These are phyloP conservation scores for Thelonectria blattea DNA, from an alignment of 2,329 filamentous ascomycete species.

Conservation along the genomic window DNA sequence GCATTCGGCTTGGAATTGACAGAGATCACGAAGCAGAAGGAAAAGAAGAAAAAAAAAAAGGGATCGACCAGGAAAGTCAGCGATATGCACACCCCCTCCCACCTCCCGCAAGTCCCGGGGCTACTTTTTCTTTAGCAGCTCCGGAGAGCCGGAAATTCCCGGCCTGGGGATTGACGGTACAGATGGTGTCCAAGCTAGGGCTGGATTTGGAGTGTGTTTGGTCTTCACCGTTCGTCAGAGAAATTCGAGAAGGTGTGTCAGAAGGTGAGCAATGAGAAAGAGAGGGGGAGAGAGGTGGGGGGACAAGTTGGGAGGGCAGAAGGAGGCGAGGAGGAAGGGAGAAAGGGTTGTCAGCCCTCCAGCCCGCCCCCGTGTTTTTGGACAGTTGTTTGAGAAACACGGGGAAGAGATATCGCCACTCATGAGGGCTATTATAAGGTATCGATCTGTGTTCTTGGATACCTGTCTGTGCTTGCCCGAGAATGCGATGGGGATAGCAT, in stretches of 20 bases:
- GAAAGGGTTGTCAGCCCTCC: background rate
- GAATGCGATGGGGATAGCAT: background rate
- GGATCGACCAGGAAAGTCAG: background rate
- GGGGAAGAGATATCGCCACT: background rate
- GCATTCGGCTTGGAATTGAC: background rate
- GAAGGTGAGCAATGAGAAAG: background rate
- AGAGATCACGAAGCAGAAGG: background rate
- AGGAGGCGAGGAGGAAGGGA: background rate
- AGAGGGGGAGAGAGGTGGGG: background rate
- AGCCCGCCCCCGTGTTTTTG: background rate
- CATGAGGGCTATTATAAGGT: background rate
- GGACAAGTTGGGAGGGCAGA: background rate
- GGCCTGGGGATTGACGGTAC: conserved; percentile 6
- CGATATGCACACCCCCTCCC: conserved; percentile 14
- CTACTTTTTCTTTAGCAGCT: conserved; percentile 1
- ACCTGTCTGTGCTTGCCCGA: too few relatives aligned
- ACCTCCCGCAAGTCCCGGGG: conserved; percentile 15
- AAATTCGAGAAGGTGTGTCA: background rate
- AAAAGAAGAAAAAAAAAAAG: background rate
- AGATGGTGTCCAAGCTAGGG: background rate
- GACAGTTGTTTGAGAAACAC: background rate
- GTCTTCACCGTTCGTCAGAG: background rate
- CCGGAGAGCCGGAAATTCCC: conserved; percentile 26
- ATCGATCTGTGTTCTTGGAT: background rate
- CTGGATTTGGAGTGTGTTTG: background rate